A percentile compares a stretch with the other conserved stretches of the same genome.
Evolutionary conservation across 805 yeast genomes (phyloP).

Genomic region (Hyphopichia homilentoma): DNA sequence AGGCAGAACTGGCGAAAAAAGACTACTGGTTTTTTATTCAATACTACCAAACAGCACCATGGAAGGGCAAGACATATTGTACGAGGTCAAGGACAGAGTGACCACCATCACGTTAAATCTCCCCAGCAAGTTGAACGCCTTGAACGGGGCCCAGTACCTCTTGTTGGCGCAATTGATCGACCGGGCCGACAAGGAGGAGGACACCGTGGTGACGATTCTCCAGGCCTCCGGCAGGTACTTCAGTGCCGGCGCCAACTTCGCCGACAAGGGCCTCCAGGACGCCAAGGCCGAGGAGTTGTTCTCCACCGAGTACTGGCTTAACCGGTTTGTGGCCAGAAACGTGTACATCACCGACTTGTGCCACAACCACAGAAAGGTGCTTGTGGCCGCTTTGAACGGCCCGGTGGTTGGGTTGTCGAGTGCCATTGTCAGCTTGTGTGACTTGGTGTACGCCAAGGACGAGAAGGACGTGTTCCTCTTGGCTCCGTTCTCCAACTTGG

Average conservation of each 20-base stretch:
- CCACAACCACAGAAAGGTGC: constrained; percentile 65
- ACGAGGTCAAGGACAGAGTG: constrained; percentile 44
- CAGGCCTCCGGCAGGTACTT: constrained; percentile 72
- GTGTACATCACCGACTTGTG: constrained; percentile 64
- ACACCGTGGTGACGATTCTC: constrained; percentile 61
- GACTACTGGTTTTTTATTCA: too few relatives aligned
- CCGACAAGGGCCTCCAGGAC: constrained; percentile 28
- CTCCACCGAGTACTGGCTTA: constrained; percentile 46
- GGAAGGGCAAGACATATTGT: constrained; percentile 27
- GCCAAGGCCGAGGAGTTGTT: constrained; percentile 28
- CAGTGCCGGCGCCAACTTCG: constrained; percentile 81
- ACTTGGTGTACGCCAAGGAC: constrained; percentile 66
- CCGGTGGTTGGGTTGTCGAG: constrained; percentile 81
- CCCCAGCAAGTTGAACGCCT: constrained; percentile 62
- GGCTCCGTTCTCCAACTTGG: constrained; percentile 78
- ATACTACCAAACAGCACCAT: too few relatives aligned
- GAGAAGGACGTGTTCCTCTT: constrained; percentile 54
- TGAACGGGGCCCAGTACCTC: constrained; percentile 61
- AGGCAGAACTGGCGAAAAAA: too few relatives aligned
- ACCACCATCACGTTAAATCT: constrained; percentile 64
- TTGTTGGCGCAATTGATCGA: constrained; percentile 56
- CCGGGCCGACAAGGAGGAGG: constrained; percentile 58
- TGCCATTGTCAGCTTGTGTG: constrained; percentile 72
- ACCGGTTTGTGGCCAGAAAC: constrained; percentile 66
- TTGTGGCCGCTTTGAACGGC: constrained; percentile 77